phyloP scores from a whole-genome alignment of 805 yeast genomes.

The Candida maesae region DNA sequence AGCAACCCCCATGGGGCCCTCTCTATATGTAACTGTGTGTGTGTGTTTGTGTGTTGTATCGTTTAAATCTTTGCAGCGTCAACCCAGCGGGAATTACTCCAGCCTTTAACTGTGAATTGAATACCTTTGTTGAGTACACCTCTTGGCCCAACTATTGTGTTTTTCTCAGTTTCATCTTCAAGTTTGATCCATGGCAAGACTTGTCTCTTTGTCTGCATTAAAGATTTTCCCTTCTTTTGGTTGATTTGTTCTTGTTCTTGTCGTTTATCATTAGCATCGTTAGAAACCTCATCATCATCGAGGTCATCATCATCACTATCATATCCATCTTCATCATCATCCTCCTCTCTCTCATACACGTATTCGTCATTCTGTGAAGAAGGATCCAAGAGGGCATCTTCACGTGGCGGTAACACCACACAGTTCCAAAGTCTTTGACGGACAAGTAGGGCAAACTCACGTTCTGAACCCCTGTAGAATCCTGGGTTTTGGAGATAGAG shows the following conservation, averaged over 20 bases:
- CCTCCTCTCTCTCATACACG: slow-evolving; percentile 11
- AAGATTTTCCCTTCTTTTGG: slow-evolving; percentile 7
- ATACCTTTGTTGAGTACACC: slow-evolving; percentile 20
- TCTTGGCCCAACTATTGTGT: slow-evolving; percentile 15
- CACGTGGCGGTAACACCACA: slow-evolving; percentile 50
- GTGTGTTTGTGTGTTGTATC: too few species aligned
- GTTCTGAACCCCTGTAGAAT: slow-evolving; percentile 20
- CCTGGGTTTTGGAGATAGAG: slow-evolving; percentile 8
- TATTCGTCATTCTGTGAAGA: slow-evolving; percentile 21
- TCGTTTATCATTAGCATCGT: slow-evolving; percentile 2
- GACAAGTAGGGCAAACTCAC: slow-evolving; percentile 38
- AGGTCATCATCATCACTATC: not conserved
- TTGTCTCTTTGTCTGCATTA: slow-evolving; percentile 23
- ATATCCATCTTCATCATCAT: too few species aligned
- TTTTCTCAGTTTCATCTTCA: slow-evolving; percentile 20
- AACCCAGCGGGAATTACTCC: slow-evolving; percentile 27
- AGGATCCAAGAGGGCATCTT: slow-evolving; percentile 34
- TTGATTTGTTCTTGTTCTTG: too few species aligned
- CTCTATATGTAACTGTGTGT: too few species aligned
- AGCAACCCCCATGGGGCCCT: too few species aligned
- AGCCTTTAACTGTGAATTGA: slow-evolving; percentile 29
- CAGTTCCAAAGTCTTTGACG: slow-evolving; percentile 51
- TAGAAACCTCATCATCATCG: not conserved
- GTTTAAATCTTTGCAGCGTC: slow-evolving; percentile 4
- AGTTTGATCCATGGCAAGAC: slow-evolving; percentile 29